Evolutionary conservation across 805 yeast genomes (phyloP), one percentile per base, ranked within the genome.

Genomic region (Suhomyces prunicola): DNA sequence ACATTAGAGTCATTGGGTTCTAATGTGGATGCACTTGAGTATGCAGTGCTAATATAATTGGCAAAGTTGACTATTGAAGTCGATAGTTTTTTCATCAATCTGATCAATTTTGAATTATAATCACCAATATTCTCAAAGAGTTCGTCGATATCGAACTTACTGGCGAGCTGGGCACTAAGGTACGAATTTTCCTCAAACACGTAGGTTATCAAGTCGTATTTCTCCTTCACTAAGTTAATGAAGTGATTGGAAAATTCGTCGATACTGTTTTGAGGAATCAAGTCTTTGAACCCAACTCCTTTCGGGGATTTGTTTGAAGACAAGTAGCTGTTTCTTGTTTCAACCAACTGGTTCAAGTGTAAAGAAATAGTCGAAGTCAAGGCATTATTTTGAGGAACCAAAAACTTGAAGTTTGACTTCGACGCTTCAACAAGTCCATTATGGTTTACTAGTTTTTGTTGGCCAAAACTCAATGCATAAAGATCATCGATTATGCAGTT

Each of bases 401-500:
- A 54, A 27, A 48, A 50, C 10, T 51, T 42, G 22, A 62, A 22
- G 42, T 66, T 58, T 1, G 47, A 27, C 9, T 48, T 44, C 23
- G 66, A 53, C 6, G 54, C 48, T 7, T 41, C 42, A 44, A 29
- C 41, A 48, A 44, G 48, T 4, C 50, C 49, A 12, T 48, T 52
- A 12, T 46, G 44, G n/a, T 50, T 39, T 15, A 55, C 35, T 12
- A 48, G 46, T 40, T 60, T 64, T 22, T 79, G 82, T 0, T 68
- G 65, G 6, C 87, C 88, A 67, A 76, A 82, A 22, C 80, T 72
- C 26, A 84, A 63, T 13, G 83, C 68, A 55, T 81, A 81, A 19
- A 83, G 57, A n/a, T 79, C 71, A 61, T 83, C 87, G 36, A 84
- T 49, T 13, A 81, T 66, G 10, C 74, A 68, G 39, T 84, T 57